These are phyloP conservation scores for Phoma sp. DNA, from an alignment of 2,329 filamentous ascomycete genomes.

Conservation along the genomic window DNA sequence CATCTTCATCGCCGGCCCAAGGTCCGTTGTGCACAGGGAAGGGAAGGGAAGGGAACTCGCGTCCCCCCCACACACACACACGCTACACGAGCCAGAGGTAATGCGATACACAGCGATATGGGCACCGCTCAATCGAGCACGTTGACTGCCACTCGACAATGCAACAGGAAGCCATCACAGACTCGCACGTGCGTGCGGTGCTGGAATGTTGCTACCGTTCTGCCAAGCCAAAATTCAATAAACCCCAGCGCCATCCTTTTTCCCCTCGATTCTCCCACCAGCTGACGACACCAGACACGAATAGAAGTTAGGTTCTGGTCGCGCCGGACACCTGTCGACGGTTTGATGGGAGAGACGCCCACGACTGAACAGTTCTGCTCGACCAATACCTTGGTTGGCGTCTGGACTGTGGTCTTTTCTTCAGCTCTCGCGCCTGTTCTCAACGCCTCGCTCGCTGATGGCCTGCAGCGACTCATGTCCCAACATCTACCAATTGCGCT, in stretches of 20 bases:
- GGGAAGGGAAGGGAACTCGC: slow-evolving; percentile 1
- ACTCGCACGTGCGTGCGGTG: slow-evolving; percentile 11
- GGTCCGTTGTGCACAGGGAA: background rate
- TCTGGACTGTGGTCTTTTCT: slow-evolving; percentile 10
- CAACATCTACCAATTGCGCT: slow-evolving; percentile 14
- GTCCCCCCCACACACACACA: background rate
- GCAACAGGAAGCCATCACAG: background rate
- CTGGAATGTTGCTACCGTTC: slow-evolving; percentile 12
- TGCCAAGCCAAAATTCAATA: slow-evolving; percentile 19
- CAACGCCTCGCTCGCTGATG: slow-evolving; percentile 6
- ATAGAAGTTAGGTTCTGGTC: slow-evolving; percentile 2
- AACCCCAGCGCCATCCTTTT: slow-evolving; percentile 15
- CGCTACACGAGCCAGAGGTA: slow-evolving; percentile 5
- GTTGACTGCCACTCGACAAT: background rate
- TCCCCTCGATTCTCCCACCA: slow-evolving; percentile 11
- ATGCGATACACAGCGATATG: background rate
- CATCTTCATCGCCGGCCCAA: slow-evolving; percentile 6
- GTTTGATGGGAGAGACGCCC: background rate
- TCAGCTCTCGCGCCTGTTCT: background rate
- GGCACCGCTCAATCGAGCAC: background rate
- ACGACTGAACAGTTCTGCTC: slow-evolving; percentile 10
- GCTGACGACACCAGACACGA: slow-evolving; percentile 14
- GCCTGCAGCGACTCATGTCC: slow-evolving; percentile 9
- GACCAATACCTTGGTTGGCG: background rate
- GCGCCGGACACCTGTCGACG: slow-evolving; percentile 7